Conservation (phyloP, 768 basidiomycete species). For the Macrolepiota albuminosa region DNA sequence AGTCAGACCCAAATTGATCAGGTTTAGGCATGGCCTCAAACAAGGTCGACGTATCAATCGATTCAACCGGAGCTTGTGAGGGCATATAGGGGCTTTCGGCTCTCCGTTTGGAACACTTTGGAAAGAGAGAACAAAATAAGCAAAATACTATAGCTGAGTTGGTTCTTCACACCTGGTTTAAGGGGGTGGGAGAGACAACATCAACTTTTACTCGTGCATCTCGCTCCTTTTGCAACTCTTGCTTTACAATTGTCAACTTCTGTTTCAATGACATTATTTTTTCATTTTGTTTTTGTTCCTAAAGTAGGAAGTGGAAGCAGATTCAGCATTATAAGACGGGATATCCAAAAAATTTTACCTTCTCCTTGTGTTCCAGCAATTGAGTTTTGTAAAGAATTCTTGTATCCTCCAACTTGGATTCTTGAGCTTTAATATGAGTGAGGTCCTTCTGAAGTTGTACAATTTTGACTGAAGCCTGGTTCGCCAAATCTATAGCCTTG, state of each 20-base stretch:
- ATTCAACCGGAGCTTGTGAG: neutral
- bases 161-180: neutral
- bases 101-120: slow-evolving; percentile 1
- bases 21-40: slow-evolving; percentile 37
- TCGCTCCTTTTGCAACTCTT: neutral
- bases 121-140: neutral
- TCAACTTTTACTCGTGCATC: slow-evolving; percentile 1
- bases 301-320: neutral
- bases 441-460: slow-evolving; percentile 14
- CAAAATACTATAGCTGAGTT: neutral
- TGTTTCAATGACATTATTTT: slow-evolving; percentile 12
- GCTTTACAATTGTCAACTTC: slow-evolving; percentile 13
- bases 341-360: slow-evolving; percentile 2
- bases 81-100: neutral
- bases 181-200: neutral
- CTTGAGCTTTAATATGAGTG: slow-evolving; percentile 15
- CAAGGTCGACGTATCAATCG: slow-evolving; percentile 2
- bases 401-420: slow-evolving; percentile 23
- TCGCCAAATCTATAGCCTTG: slow-evolving; percentile 23
- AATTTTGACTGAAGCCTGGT: slow-evolving; percentile 22
- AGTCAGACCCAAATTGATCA: slow-evolving; percentile 28
- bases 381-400: slow-evolving; percentile 25
- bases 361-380: slow-evolving; percentile 18
- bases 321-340: neutral
- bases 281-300: slow-evolving; percentile 10